phyloP scores from a whole-genome alignment of 2,329 filamentous ascomycete genomes.

The Huntiella omanensis region DNA sequence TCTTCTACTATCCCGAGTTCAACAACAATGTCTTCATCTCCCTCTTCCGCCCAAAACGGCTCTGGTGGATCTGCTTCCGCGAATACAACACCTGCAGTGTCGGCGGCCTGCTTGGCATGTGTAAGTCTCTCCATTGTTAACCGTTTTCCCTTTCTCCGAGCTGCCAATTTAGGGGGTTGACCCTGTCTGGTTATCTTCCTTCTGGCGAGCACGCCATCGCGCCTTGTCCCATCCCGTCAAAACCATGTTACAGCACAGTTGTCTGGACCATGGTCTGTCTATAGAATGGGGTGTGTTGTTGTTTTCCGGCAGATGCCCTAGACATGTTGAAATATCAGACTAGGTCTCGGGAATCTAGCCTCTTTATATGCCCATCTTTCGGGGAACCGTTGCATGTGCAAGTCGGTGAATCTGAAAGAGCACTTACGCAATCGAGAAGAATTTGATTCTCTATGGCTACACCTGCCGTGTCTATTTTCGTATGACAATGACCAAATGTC shows the following conservation, averaged over 20 bases:
- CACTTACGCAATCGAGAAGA: too few species aligned
- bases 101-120: conserved; percentile 36
- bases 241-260: too few species aligned
- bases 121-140: conserved; percentile 21
- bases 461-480: background rate
- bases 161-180: background rate
- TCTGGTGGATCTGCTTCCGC: background rate
- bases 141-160: conserved; percentile 3
- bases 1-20: background rate
- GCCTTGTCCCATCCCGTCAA: too few species aligned
- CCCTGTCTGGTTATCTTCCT: too few species aligned
- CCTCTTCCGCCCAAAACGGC: background rate
- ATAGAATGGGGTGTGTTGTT: too few species aligned
- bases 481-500: background rate
- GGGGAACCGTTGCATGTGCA: background rate
- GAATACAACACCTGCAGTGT: conserved; percentile 15
- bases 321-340: background rate
- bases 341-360: too few species aligned
- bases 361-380: too few species aligned
- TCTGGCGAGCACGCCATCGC: too few species aligned
- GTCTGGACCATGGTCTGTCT: too few species aligned
- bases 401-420: too few species aligned
- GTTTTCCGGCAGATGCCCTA: background rate
- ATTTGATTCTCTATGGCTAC: too few species aligned
- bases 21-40: conserved; percentile 2